phyloP scores from a whole-genome alignment of 2,329 filamentous ascomycete genomes.

The Didymella glomerata region DNA sequence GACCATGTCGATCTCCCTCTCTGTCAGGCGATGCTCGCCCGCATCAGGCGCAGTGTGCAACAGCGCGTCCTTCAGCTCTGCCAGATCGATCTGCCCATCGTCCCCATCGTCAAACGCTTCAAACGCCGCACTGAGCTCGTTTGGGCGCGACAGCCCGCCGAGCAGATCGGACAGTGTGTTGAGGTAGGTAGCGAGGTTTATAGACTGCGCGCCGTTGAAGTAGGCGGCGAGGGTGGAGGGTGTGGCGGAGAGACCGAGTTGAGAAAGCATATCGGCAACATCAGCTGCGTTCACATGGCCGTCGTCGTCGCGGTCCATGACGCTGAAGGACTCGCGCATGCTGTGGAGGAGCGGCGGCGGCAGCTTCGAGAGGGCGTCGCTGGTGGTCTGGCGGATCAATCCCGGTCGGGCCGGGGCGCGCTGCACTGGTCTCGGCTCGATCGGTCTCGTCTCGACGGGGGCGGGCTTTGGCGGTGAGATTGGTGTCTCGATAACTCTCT shows the following conservation, averaged over 20 bases:
- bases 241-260: slow-evolving; percentile 80
- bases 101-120: slow-evolving; percentile 96
- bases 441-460: background rate
- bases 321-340: slow-evolving; percentile 91
- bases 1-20: slow-evolving; percentile 81
- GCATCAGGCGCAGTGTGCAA: slow-evolving; percentile 79
- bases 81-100: slow-evolving; percentile 87
- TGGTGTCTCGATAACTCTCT: background rate
- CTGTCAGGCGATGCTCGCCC: slow-evolving; percentile 46
- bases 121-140: slow-evolving; percentile 87
- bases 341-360: slow-evolving; percentile 84
- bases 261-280: slow-evolving; percentile 84
- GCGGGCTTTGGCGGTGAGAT: slow-evolving; percentile 4
- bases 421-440: background rate
- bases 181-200: slow-evolving; percentile 86
- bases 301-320: slow-evolving; percentile 88
- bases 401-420: slow-evolving; percentile 35
- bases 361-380: slow-evolving; percentile 68
- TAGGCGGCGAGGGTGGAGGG: slow-evolving; percentile 77
- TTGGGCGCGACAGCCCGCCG: slow-evolving; percentile 75
- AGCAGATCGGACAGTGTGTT: slow-evolving; percentile 81
- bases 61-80: slow-evolving; percentile 82
- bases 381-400: slow-evolving; percentile 38
- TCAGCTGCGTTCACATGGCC: slow-evolving; percentile 83
- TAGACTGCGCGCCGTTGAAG: slow-evolving; percentile 76